phyloP scores from a whole-genome alignment of 495 filamentous ascomycete genomes.

The Talaromyces liani region DNA sequence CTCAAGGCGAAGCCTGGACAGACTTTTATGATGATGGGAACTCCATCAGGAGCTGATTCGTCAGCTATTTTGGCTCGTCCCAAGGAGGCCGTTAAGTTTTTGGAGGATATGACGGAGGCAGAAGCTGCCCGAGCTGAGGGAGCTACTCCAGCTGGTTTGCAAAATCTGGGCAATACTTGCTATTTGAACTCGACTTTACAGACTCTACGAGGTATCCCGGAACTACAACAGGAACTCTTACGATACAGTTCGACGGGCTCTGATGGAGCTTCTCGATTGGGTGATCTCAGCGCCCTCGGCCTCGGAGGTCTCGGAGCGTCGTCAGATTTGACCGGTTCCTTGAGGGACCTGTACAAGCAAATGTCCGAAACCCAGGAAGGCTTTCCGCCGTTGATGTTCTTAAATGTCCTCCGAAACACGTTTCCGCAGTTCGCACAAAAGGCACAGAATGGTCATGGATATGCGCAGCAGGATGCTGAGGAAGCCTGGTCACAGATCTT shows the following conservation, averaged over 20 bases:
- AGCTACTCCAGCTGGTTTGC: slow-evolving; percentile 79
- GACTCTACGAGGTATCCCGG: slow-evolving; percentile 78
- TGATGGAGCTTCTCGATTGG: slow-evolving; percentile 28
- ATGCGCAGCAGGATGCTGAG: slow-evolving; percentile 94
- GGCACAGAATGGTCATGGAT: slow-evolving; percentile 71
- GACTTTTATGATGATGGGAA: slow-evolving; percentile 95
- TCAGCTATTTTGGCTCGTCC: slow-evolving; percentile 56
- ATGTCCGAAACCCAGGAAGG: slow-evolving; percentile 90
- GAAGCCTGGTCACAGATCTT: slow-evolving; percentile 98
- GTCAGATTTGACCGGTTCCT: slow-evolving; percentile 68
- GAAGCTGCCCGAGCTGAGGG: slow-evolving; percentile 76
- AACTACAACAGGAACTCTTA: slow-evolving; percentile 73
- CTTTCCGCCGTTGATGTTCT: slow-evolving; percentile 77
- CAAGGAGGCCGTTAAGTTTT: slow-evolving; percentile 75
- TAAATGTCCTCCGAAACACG: slow-evolving; percentile 67
- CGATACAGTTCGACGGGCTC: slow-evolving; percentile 48
- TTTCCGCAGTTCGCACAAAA: slow-evolving; percentile 95
- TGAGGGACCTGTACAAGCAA: slow-evolving; percentile 83
- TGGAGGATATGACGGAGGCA: slow-evolving; percentile 97
- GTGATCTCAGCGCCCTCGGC: slow-evolving; percentile 50
- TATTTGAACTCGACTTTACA: slow-evolving; percentile 97
- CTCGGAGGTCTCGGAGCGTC: slow-evolving; percentile 52
- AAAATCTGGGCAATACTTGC: slow-evolving; percentile 95
- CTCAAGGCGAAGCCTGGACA: slow-evolving; percentile 80
- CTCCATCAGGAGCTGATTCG: slow-evolving; percentile 57